A percentile compares a stretch with the other conserved stretches of the same genome.
Conservation (phyloP, 352 stramenopile genomes). For the Detonula confervacea region DNA sequence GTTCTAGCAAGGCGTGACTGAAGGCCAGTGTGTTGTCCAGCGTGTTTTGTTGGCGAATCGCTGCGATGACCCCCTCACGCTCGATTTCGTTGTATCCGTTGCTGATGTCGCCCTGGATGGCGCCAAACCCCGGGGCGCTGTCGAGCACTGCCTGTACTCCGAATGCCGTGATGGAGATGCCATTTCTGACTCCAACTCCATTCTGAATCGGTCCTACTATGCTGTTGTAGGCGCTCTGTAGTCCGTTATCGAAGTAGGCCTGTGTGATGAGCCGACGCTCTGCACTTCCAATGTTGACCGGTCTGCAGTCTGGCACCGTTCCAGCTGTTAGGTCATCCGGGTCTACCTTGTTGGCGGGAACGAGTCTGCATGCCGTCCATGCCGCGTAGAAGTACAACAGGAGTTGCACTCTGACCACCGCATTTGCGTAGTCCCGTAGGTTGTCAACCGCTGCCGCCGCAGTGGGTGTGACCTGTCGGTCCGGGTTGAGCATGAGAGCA, state of each 20-base stretch:
- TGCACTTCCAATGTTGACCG: conserved; percentile 16
- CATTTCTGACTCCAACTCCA: not conserved
- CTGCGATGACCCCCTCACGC: not conserved
- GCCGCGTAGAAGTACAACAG: not conserved
- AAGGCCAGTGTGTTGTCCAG: not conserved
- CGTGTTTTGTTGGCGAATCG: too few relatives aligned
- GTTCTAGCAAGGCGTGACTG: not conserved
- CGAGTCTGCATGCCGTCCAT: too few relatives aligned
- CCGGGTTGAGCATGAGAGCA: not conserved
- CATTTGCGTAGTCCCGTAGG: not conserved
- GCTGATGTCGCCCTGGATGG: not conserved
- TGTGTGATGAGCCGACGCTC: not conserved
- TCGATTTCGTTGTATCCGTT: not conserved
- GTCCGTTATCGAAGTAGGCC: conserved; percentile 2
- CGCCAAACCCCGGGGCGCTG: not conserved
- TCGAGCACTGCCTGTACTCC: not conserved
- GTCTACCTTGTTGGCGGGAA: not conserved
- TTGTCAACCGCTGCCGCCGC: not conserved
- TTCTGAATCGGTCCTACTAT: not conserved
- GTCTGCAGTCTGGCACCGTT: not conserved
- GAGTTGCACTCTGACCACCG: not conserved
- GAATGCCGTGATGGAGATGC: not conserved
- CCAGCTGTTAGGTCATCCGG: not conserved
- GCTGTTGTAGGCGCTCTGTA: not conserved
- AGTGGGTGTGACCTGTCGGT: not conserved